Base-by-base conservation (phyloP, 129 eudicot species). In the Chrysanthemum makinoi region DNA sequence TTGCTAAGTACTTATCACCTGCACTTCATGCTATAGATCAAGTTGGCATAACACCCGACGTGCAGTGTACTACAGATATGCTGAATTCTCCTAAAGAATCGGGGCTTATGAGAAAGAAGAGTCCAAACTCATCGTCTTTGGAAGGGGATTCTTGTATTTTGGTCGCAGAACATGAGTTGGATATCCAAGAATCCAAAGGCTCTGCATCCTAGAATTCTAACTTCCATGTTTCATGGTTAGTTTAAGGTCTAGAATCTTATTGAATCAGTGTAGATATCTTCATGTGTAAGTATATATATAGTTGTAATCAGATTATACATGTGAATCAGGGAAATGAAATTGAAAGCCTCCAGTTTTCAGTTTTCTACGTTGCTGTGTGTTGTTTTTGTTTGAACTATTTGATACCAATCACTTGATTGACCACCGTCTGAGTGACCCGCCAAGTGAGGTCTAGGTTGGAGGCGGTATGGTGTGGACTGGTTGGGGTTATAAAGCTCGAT, bases 91-190 rank as follows among this genome's bases (percentile, higher is more conserved):
- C 86, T 0, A 85, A 72, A 72, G 85, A 83, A 19, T 64, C 84
- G 9, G 77, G 46, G 44, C 65, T 74, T 4, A 7, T 80, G 70
- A 92, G 72, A 80, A 80, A 81, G 10, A 84, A 80, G 61, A 83
- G 73, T 60, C 50, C 26, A 47, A 46, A 69, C 5, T 68, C 83
- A 1, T 79, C 96, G 15, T 72, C 90, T 11, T 69, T 93, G 70
- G 98, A 94, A 82, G 85, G 84, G 35, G 98, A 94, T 81, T 94
- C 98, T 61, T 94, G 96, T 77, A 85, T 94, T 49, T 73, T 94
- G 82, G 88, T 94, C 9, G 98, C 98, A 1, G 98, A 94, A 86
- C 96, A 89, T 86, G 90, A 87, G 82, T 79, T 94, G 64, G 98
- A 94, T 65, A 75, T 74, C 70, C 98, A 89, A 77, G 86, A 84